Base-by-base conservation (phyloP, 2,329 filamentous ascomycete genomes). In the Penicillium vulpinum region DNA sequence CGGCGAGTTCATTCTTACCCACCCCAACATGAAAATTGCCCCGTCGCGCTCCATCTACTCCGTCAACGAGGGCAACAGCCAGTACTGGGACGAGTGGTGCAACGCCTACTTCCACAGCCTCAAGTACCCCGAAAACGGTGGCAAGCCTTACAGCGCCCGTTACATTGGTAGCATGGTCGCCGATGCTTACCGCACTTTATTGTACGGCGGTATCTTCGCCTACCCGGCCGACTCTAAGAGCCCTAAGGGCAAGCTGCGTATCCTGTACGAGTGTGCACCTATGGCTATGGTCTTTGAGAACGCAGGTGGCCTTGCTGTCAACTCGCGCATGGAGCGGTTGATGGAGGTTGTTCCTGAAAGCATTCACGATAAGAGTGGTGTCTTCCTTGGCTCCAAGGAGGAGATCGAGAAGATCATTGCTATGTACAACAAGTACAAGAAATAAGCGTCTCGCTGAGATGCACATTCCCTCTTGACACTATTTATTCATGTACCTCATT, bases 281-380 rank as follows among this genome's bases (percentile, higher is more conserved):
- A 99, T 99, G 94, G 94, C 94, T 24, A 90, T 97, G 88, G 85
- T 99, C 7, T 97, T 99, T 76, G 94, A 99, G 79, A 97, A 99
- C 78, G 94, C 94, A 68, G 94, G 94, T 67, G 94, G 94, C 59
- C 88, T 95, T 77, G 94, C 94, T 18, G 81, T 99, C 54, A 88
- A 97, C 78, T 92, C 90, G 78, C 88, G 90, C 56, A 97, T 96
- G 92, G 80, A 86, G 65, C 86, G 93, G 59, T 92, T 99, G 89
- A 81, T 99, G 65, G 88, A 91, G 54, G 87, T 97, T 39, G 85
- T 91, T 1, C 94, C 94, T 2, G 89, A 96, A 75, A 84, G 91
- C 75, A 99, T 99, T 70, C 94, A 99, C 77, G 94, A 99, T 79
- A 86, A 88, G 72, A 92, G 92, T 21, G 94, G 94, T 65, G 97